Evolutionary conservation across 2,329 filamentous ascomycete genomes (phyloP), one percentile per base, ranked within the genome.

Genomic region (Hyphodiscus sp.): DNA sequence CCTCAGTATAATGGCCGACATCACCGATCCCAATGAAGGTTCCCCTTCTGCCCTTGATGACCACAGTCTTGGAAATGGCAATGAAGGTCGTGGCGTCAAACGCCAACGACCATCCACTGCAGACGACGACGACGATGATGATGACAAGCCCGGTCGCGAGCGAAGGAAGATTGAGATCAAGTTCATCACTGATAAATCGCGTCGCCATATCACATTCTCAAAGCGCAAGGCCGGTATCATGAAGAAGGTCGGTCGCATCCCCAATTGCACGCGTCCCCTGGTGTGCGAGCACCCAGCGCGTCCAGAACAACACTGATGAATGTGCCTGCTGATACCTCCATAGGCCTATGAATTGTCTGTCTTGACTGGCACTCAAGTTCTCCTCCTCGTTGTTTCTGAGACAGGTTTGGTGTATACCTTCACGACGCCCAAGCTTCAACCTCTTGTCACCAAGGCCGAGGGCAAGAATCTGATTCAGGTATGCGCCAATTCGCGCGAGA

Each of bases 151-250:
- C 60, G 91, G 91, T 69, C 91, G 94, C 74, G 94, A 97, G 82
- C 87, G 94, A 70, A 86, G 94, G 76, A 99, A 99, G 87, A 99
- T 99, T 68, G 94, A 99, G 76, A 99, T 99, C 78, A 99, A 99
- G 82, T 99, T 99, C 77, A 99, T 99, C 74, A 92, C 91, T 74
- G 94, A 99, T 76, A 99, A 99, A 80, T 97, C 92, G 76, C 91
- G 94, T 76, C 88, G 94, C 60, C 94, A 99, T 78, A 99, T 97
- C 71, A 97, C 94, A 68, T 97, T 99, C 74, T 97, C 92, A 65
- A 99, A 99, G 85, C 90, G 94, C 73, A 99, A 99, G 80, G 94
- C 94, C 53, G 94, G 94, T 66, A 97, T 99, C 74, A 97, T 99
- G 94, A 97, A 99, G 82, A 97, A 97, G 91, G 94, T 96, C 71